Percentiles rank a stretch among this genome's conserved stretches.
phyloP scores from a whole-genome alignment of 2,329 filamentous ascomycete species.

The Nigrospora oryzae region DNA sequence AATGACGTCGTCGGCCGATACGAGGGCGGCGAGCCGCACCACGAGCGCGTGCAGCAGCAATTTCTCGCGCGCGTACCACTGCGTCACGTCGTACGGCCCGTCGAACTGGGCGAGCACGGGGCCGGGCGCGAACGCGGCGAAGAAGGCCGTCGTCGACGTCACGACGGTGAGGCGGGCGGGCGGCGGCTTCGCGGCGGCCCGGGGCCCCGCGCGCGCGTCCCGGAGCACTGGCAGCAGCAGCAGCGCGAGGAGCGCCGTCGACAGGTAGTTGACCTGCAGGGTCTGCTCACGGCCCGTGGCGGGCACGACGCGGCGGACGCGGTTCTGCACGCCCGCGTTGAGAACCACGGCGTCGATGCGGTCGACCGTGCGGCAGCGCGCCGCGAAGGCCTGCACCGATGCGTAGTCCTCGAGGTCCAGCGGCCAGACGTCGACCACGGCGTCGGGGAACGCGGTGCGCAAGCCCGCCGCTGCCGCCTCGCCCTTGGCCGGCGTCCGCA shows the following conservation, averaged over 20 bases:
- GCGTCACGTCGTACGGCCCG: not conserved
- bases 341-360: slow-evolving; percentile 35
- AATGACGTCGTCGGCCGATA: not conserved
- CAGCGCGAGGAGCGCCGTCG: slow-evolving; percentile 22
- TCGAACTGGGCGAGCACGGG: not conserved
- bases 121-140: not conserved
- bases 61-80: slow-evolving; percentile 1
- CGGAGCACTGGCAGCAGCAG: slow-evolving; percentile 24
- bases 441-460: slow-evolving; percentile 15
- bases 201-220: not conserved
- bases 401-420: slow-evolving; percentile 39
- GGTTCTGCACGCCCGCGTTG: slow-evolving; percentile 31
- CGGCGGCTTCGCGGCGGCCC: not conserved
- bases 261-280: slow-evolving; percentile 31
- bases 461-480: slow-evolving; percentile 28
- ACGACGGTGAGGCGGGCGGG: not conserved
- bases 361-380: slow-evolving; percentile 18
- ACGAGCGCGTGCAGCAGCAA: not conserved
- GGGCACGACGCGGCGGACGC: slow-evolving; percentile 11
- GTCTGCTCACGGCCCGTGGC: slow-evolving; percentile 27
- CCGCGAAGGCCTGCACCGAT: slow-evolving; percentile 32
- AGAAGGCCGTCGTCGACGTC: slow-evolving; percentile 1
- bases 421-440: slow-evolving; percentile 36
- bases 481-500: slow-evolving; percentile 33
- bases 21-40: not conserved